phyloP scores from a whole-genome alignment of 768 basidiomycete genomes.

The Russula olivacea region DNA sequence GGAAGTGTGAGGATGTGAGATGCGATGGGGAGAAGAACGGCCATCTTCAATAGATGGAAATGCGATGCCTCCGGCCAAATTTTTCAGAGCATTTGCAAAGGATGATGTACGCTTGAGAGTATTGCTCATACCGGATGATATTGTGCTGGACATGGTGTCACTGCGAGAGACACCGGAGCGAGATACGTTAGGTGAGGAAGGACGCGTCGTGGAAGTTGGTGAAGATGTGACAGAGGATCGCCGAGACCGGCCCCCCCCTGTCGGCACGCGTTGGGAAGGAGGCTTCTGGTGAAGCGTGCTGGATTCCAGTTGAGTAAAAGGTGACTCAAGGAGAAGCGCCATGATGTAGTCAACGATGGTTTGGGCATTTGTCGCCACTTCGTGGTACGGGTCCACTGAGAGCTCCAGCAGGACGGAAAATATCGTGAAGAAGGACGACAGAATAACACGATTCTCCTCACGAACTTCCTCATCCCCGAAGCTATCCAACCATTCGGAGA shows the following conservation, averaged over 20 bases:
- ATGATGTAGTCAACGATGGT: slow-evolving; percentile 90
- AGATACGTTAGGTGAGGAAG: slow-evolving; percentile 41
- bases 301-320: slow-evolving; percentile 69
- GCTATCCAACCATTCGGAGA: slow-evolving; percentile 72
- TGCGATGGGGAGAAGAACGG: slow-evolving; percentile 36
- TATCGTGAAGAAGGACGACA: slow-evolving; percentile 93
- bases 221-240: slow-evolving; percentile 49
- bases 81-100: slow-evolving; percentile 70
- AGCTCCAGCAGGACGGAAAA: slow-evolving; percentile 84
- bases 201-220: slow-evolving; percentile 34
- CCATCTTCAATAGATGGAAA: slow-evolving; percentile 62
- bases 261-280: slow-evolving; percentile 30
- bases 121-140: slow-evolving; percentile 57
- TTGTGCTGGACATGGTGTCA: slow-evolving; percentile 56
- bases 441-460: slow-evolving; percentile 73
- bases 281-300: slow-evolving; percentile 55
- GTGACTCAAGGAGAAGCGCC: slow-evolving; percentile 83
- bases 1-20: slow-evolving; percentile 27
- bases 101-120: slow-evolving; percentile 75
- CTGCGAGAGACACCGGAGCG: slow-evolving; percentile 50
- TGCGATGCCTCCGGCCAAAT: slow-evolving; percentile 61
- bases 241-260: slow-evolving; percentile 37
- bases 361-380: slow-evolving; percentile 86
- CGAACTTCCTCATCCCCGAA: slow-evolving; percentile 59
- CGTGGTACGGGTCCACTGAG: slow-evolving; percentile 87